Evolutionary conservation across 208 protist genomes (phyloP).

Genomic region (Kentomonas sorsogonicus): DNA sequence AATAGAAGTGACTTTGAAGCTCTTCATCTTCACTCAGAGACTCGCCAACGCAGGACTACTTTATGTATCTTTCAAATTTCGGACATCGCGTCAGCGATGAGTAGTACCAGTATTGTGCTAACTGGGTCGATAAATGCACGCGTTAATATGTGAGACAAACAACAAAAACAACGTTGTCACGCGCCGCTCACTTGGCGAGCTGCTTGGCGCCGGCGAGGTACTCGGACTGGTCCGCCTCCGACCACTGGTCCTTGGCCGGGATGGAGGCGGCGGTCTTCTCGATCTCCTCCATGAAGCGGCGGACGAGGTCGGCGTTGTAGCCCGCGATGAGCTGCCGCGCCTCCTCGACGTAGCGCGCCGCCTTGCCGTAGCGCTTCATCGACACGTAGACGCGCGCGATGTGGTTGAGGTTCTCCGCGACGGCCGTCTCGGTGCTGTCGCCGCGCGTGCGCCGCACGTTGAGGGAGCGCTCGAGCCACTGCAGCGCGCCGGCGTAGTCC

Average conservation of each 20-base stretch:
- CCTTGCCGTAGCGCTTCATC: conserved; percentile 64
- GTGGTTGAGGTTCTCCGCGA: conserved; percentile 83
- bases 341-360: conserved; percentile 55
- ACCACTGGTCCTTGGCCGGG: conserved; percentile 72
- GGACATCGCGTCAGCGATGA: too few relatives aligned
- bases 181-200: too few relatives aligned
- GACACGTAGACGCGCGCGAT: conserved; percentile 71
- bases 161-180: too few relatives aligned
- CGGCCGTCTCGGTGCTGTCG: conserved; percentile 66
- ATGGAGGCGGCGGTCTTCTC: conserved; percentile 74
- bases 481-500: conserved; percentile 43
- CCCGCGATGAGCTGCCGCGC: conserved; percentile 67
- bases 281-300: conserved; percentile 67
- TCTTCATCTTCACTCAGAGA: too few relatives aligned
- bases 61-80: too few relatives aligned
- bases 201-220: too few relatives aligned
- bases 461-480: conserved; percentile 80
- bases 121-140: too few relatives aligned
- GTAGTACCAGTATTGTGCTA: too few relatives aligned
- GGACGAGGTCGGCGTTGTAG: conserved; percentile 64
- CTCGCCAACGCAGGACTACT: too few relatives aligned
- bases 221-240: conserved; percentile 42
- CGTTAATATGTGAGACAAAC: too few relatives aligned
- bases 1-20: too few relatives aligned
- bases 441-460: conserved; percentile 81